These are phyloP conservation scores for Coemansia sp. DNA, from an alignment of 192 early-diverging fungal genomes.

Conservation along the genomic window DNA sequence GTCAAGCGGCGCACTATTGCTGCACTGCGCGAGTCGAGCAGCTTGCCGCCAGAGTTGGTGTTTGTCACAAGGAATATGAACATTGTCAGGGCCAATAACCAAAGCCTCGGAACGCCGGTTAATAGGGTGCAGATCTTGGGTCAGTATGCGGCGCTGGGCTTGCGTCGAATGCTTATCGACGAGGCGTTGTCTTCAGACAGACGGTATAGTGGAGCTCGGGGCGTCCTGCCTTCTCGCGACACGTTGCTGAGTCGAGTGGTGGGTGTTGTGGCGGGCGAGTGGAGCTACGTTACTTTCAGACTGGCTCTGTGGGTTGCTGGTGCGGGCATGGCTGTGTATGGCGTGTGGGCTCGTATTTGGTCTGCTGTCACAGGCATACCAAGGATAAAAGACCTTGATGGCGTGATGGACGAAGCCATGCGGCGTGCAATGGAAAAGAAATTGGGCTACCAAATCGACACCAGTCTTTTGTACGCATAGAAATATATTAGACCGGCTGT, in stretches of 20 bases:
- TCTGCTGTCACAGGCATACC: conserved; percentile 21
- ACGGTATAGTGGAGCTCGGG: conserved; percentile 15
- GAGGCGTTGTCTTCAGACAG: conserved; percentile 24
- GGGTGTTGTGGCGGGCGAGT: conserved; percentile 26
- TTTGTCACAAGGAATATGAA: conserved; percentile 91
- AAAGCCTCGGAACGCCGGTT: conserved; percentile 80
- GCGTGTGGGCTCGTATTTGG: conserved; percentile 28
- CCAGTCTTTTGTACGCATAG: conserved; percentile 74
- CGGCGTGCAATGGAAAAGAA: conserved; percentile 67
- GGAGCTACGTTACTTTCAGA: conserved; percentile 48
- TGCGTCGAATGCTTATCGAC: conserved; percentile 55
- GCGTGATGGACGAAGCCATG: conserved; percentile 72
- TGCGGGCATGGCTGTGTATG: conserved; percentile 45
- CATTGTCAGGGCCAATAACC: conserved; percentile 84
- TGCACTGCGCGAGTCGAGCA: conserved; percentile 71
- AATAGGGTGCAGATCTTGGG: conserved; percentile 89
- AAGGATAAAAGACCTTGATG: conserved; percentile 66
- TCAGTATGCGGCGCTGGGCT: conserved; percentile 67
- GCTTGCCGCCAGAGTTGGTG: conserved; percentile 85
- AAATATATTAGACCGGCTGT: background rate
- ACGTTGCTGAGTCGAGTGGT: conserved; percentile 9
- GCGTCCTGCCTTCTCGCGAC: conserved; percentile 24
- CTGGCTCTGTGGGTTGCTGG: conserved; percentile 51
- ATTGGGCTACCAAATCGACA: conserved; percentile 81
- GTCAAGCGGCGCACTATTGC: conserved; percentile 73